These are phyloP conservation scores for Aspergillus floridensis DNA, from an alignment of 2,329 filamentous ascomycete genomes.

Conservation along the genomic window DNA sequence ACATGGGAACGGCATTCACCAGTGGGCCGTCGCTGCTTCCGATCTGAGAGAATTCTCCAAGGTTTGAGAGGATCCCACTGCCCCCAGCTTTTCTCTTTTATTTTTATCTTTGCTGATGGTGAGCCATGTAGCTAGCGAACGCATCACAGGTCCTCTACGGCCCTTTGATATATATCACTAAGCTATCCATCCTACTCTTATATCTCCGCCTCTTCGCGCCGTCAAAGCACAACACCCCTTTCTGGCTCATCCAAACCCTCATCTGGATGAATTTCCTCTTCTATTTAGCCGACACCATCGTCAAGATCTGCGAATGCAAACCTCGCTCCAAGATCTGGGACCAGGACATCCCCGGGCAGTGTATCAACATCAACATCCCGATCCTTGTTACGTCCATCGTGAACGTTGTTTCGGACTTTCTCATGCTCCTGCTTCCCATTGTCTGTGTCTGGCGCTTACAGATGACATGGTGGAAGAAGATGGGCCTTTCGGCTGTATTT, in stretches of 20 bases:
- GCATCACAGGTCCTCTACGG: slow-evolving; percentile 28
- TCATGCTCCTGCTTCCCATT: slow-evolving; percentile 25
- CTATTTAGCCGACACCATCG: slow-evolving; percentile 23
- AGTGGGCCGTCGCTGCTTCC: slow-evolving; percentile 14
- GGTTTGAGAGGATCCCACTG: slow-evolving; percentile 6
- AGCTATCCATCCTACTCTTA: slow-evolving; percentile 28
- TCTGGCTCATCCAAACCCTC: slow-evolving; percentile 22
- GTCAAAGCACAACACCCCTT: slow-evolving; percentile 16
- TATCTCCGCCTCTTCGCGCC: slow-evolving; percentile 28
- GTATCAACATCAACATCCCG: slow-evolving; percentile 24
- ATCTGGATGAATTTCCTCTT: slow-evolving; percentile 26
- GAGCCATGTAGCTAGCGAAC: slow-evolving; percentile 18
- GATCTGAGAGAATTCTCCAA: slow-evolving; percentile 20
- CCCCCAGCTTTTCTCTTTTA: too few species aligned
- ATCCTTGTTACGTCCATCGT: slow-evolving; percentile 21
- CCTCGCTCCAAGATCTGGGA: slow-evolving; percentile 26
- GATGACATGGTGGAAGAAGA: slow-evolving; percentile 18
- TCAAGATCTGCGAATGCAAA: slow-evolving; percentile 28
- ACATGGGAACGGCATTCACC: slow-evolving; percentile 22
- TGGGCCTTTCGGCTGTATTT: slow-evolving; percentile 23
- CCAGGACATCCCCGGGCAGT: slow-evolving; percentile 17
- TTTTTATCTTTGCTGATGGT: background rate
- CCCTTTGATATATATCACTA: slow-evolving; percentile 29
- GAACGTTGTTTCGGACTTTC: slow-evolving; percentile 24
- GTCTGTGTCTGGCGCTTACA: slow-evolving; percentile 23